Evolutionary conservation across 139 green algal species (phyloP), one percentile per base, ranked within the genome.

Genomic region (Penium margaritaceum): DNA sequence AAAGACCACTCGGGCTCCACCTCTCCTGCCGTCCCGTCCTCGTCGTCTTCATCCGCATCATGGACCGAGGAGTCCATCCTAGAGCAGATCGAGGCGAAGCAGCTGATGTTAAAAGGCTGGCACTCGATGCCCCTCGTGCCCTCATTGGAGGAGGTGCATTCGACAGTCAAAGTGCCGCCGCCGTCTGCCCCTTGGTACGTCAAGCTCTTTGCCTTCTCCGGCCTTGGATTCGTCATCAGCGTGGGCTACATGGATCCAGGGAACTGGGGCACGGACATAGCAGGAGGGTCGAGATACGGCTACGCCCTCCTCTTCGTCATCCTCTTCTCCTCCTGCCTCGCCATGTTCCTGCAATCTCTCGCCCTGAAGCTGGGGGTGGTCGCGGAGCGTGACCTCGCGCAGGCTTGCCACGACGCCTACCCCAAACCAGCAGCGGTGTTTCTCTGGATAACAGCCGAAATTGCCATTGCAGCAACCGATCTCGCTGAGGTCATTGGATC

Each of bases 181-280:
- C 51, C 51, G 14, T n/a, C 29, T 19, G 29, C 51, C 24, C 24
- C 51, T 24, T 60, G 51, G 51, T 60, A 60, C 51, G 29, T 33
- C 36, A 86, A 85, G 47, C 2, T 84, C 29, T 76, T 81, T 4
- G 80, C 85, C 0, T 90, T 86, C 35, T 67, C 67, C 1, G 85
- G 85, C 3, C 58, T 85, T 1, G 85, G 82, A 2, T 83, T 83
- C 54, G 80, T 90, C 27, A 63, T 90, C 37, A 80, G 62, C 38
- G 84, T 90, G 0, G 85, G 85, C 14, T 90, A 90, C 68, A 89
- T 87, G 83, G 83, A 87, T 44, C 81, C 83, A 5, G 80, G 81
- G 1, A 87, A 87, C 74, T 87, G 84, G 84, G 81, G 81, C 1
- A 87, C 84, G 3, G 81, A 85, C 69, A 55, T 88, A 12, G 66